Evolutionary conservation across 371 early-diverging fungal species (phyloP).

Genomic region (Mucor sp.): DNA sequence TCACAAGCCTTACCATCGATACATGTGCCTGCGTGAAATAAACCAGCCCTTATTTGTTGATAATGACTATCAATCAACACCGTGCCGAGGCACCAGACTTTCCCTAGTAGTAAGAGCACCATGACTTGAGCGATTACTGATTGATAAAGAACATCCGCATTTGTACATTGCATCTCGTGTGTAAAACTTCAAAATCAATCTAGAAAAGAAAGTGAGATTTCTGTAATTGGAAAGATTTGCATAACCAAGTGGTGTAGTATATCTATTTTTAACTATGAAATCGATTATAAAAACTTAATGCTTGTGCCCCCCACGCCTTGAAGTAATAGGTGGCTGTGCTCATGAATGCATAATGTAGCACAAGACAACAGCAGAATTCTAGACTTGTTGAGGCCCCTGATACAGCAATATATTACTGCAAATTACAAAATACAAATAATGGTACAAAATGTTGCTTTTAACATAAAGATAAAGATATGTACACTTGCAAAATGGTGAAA

Average conservation of each 20-base stretch:
- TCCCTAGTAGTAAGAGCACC: too few relatives aligned
- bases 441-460: not conserved
- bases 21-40: too few relatives aligned
- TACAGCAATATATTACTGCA: not conserved
- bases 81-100: too few relatives aligned
- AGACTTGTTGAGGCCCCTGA: not conserved
- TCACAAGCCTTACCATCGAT: too few relatives aligned
- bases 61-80: too few relatives aligned
- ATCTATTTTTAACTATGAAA: not conserved
- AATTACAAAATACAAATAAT: not conserved
- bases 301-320: not conserved
- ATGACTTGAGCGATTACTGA: too few relatives aligned
- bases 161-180: too few relatives aligned
- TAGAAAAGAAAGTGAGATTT: not conserved
- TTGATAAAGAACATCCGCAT: too few relatives aligned
- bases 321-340: not conserved
- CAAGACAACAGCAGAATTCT: not conserved
- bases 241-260: not conserved
- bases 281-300: not conserved
- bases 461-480: not conserved
- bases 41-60: too few relatives aligned
- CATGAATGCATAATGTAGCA: not conserved
- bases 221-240: not conserved
- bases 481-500: not conserved
- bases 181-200: too few relatives aligned